Evolutionary conservation across 2,329 filamentous ascomycete species (phyloP).

Genomic region (Periconia sp.): DNA sequence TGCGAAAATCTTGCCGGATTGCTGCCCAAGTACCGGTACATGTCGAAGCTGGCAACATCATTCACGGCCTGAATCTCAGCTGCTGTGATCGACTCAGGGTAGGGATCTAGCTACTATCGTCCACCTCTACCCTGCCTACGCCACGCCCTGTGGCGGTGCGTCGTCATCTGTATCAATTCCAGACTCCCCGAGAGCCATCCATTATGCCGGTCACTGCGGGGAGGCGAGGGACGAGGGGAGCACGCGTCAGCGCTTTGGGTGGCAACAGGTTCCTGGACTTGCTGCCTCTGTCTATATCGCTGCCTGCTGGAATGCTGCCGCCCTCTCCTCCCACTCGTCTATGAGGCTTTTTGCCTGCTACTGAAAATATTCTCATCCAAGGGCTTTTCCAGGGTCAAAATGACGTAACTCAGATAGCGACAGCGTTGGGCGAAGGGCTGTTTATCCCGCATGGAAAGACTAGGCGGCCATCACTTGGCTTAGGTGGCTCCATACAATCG

Average conservation of each 20-base stretch:
- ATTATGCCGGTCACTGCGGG: constrained; percentile 10
- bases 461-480: constrained; percentile 5
- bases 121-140: constrained; percentile 3
- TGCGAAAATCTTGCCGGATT: constrained; percentile 19
- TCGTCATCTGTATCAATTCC: constrained; percentile 1
- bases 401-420: too few relatives aligned
- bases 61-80: constrained; percentile 6
- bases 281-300: too few relatives aligned
- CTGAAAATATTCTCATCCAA: too few relatives aligned
- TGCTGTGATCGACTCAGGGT: constrained; percentile 9
- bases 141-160: constrained; percentile 14
- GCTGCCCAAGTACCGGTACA: constrained; percentile 31
- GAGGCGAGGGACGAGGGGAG: neutral
- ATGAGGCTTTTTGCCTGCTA: too few relatives aligned
- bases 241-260: too few relatives aligned
- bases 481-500: constrained; percentile 9
- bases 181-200: neutral
- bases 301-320: too few relatives aligned
- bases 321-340: too few relatives aligned
- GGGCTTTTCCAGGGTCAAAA: too few relatives aligned
- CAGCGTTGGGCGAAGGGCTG: too few relatives aligned
- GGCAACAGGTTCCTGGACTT: constrained; percentile 5
- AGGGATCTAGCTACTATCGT: constrained; percentile 4
- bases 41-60: constrained; percentile 9
- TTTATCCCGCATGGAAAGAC: constrained; percentile 5